Conservation (phyloP, 31 red algal genomes). For the Endocladia muricata region DNA sequence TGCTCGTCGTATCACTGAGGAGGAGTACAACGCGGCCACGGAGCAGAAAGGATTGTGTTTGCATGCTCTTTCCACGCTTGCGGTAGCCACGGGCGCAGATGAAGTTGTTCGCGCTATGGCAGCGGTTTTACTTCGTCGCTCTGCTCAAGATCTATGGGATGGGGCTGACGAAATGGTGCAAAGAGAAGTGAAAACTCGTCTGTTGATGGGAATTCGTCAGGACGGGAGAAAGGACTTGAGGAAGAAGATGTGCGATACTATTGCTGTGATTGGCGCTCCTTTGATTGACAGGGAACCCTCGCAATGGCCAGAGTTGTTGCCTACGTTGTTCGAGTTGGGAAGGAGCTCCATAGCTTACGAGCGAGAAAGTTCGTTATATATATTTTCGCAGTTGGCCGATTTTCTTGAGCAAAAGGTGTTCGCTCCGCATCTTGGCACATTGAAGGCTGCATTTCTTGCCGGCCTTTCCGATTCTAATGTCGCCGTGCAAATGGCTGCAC, state of each 20-base stretch:
- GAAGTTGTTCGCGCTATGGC: conserved; percentile 68
- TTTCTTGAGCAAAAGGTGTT: conserved; percentile 60
- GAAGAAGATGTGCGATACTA: conserved; percentile 87
- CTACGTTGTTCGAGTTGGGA: conserved; percentile 74
- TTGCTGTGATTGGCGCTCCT: conserved; percentile 60
- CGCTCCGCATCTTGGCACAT: conserved; percentile 69
- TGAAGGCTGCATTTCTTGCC: conserved; percentile 66
- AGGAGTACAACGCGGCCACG: conserved; percentile 66
- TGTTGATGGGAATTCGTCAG: conserved; percentile 62
- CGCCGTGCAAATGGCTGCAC: conserved; percentile 62
- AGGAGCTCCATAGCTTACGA: conserved; percentile 55
- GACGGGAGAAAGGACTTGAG: conserved; percentile 56
- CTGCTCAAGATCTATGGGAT: conserved; percentile 76
- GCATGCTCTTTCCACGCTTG: conserved; percentile 70
- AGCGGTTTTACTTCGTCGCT: conserved; percentile 85
- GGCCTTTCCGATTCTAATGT: conserved; percentile 61
- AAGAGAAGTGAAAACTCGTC: conserved; percentile 53
- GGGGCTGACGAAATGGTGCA: conserved; percentile 43
- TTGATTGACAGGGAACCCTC: conserved; percentile 47
- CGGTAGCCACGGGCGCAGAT: conserved; percentile 46
- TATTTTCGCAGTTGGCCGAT: conserved; percentile 83
- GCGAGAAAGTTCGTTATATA: conserved; percentile 81
- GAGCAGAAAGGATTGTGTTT: conserved; percentile 66
- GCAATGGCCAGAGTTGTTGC: conserved; percentile 93
- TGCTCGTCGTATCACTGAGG: conserved; percentile 67